Evolutionary conservation across 495 filamentous ascomycete genomes (phyloP).

Genomic region (Neurospora tetrasperma): DNA sequence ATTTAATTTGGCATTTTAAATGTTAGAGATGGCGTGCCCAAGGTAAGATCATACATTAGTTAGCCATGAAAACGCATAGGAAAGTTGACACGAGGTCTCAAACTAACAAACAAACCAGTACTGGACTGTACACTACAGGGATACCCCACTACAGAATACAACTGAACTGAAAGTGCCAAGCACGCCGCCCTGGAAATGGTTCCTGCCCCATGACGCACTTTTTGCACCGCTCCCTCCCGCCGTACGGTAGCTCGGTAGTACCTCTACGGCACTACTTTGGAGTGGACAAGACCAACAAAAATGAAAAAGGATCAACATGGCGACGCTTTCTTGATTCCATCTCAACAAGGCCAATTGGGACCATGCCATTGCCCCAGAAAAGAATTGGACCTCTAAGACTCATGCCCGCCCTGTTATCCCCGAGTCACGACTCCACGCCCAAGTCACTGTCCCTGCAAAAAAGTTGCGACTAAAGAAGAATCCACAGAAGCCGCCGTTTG

Average conservation of each 20-base stretch:
- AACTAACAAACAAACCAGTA: too few relatives aligned
- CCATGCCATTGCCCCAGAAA: background rate
- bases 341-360: background rate
- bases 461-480: background rate
- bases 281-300: background rate
- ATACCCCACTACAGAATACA: background rate
- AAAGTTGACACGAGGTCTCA: too few relatives aligned
- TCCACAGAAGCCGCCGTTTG: background rate
- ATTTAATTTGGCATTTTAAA: too few relatives aligned
- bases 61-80: too few relatives aligned
- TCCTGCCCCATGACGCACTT: background rate
- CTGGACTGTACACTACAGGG: background rate
- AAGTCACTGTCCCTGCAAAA: background rate
- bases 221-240: background rate
- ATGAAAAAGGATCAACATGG: background rate
- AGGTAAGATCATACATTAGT: too few relatives aligned
- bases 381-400: background rate
- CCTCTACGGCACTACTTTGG: too few relatives aligned
- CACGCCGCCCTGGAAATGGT: background rate
- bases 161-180: background rate
- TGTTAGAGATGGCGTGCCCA: too few relatives aligned
- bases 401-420: background rate
- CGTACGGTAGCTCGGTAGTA: too few relatives aligned
- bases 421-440: background rate
- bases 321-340: background rate